Conservation (phyloP, 805 yeast genomes). For the Pichia cephalocereana region DNA sequence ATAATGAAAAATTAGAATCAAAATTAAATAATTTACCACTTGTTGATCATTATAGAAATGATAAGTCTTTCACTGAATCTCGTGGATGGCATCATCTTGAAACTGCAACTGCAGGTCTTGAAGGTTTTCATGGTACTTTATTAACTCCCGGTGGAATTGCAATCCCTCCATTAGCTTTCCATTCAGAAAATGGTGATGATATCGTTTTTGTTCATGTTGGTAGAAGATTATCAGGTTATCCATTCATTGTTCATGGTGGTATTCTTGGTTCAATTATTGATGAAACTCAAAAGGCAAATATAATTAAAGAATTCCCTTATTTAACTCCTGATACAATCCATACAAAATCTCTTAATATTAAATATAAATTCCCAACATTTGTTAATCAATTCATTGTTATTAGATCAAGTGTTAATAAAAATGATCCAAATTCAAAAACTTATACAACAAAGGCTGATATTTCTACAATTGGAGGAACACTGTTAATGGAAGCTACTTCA, state of each 20-base stretch:
- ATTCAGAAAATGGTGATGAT: constrained; percentile 48
- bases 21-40: constrained; percentile 42
- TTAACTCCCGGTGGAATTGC: constrained; percentile 73
- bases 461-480: constrained; percentile 42
- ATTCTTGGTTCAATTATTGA: constrained; percentile 72
- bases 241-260: constrained; percentile 85
- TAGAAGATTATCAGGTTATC: constrained; percentile 73
- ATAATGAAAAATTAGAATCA: constrained; percentile 31
- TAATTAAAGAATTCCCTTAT: constrained; percentile 19
- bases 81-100: constrained; percentile 40
- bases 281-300: constrained; percentile 48
- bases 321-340: constrained; percentile 21
- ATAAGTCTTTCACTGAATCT: constrained; percentile 29
- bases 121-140: constrained; percentile 36
- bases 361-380: constrained; percentile 63
- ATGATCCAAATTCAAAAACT: constrained; percentile 24
- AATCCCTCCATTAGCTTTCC: constrained; percentile 61
- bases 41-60: constrained; percentile 36
- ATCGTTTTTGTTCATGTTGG: constrained; percentile 71
- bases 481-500: constrained; percentile 51
- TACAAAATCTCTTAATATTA: constrained; percentile 39
- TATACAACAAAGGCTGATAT: constrained; percentile 42
- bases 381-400: constrained; percentile 71
- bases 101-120: constrained; percentile 15
- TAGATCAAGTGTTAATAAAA: constrained; percentile 34